Evolutionary conservation across 1,139 yeast genomes (phyloP).

Genomic region (Taphrina populina): DNA sequence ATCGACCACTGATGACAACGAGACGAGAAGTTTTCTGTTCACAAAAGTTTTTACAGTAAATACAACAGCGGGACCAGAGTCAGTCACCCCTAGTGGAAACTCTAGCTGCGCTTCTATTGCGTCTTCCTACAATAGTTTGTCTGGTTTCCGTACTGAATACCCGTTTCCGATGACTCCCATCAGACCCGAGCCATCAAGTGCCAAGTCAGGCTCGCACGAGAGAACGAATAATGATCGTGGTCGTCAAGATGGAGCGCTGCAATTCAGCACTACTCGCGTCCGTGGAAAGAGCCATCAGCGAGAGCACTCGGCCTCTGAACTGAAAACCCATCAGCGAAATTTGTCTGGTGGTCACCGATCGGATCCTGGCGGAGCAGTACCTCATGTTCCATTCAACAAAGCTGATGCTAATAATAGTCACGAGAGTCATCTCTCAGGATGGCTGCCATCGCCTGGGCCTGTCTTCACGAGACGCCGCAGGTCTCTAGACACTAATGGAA

Average conservation of each 20-base stretch:
- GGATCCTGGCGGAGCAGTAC: slow-evolving; percentile 1
- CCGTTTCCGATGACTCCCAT: slow-evolving; percentile 32
- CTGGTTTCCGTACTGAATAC: slow-evolving; percentile 19
- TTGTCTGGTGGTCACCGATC: slow-evolving; percentile 8
- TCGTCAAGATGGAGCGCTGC: too few relatives aligned
- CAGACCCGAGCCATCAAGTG: background rate
- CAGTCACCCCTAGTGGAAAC: background rate
- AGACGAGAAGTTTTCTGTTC: slow-evolving; percentile 29
- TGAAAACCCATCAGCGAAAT: slow-evolving; percentile 12
- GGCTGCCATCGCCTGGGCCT: slow-evolving; percentile 32
- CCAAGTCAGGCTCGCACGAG: background rate
- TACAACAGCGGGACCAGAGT: background rate
- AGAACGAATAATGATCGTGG: too few relatives aligned
- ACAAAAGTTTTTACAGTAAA: slow-evolving; percentile 36
- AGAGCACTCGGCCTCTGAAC: too few relatives aligned
- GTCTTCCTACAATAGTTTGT: slow-evolving; percentile 15
- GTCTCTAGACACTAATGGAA: slow-evolving; percentile 26
- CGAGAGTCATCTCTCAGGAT: slow-evolving; percentile 11
- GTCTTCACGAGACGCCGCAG: slow-evolving; percentile 17
- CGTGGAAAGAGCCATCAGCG: too few relatives aligned
- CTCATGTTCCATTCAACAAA: slow-evolving; percentile 10
- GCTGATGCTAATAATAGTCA: background rate
- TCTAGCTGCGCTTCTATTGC: slow-evolving; percentile 17
- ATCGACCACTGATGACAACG: slow-evolving; percentile 15
- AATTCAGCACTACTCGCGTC: too few relatives aligned